phyloP scores from a whole-genome alignment of 768 basidiomycete species.

The Lepiota subincarnata region DNA sequence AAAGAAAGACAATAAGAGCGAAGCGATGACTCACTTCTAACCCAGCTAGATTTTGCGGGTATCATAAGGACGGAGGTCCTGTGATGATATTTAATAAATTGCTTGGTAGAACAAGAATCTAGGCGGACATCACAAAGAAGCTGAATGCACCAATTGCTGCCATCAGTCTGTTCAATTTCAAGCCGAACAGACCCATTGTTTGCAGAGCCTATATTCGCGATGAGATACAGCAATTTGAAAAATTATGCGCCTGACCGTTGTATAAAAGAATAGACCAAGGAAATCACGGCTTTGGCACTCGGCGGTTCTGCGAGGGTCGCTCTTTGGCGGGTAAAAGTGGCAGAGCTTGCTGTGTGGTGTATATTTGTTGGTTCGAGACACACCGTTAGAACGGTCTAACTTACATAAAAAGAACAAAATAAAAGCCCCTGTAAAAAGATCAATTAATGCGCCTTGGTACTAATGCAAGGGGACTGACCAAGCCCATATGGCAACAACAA shows the following conservation, averaged over 20 bases:
- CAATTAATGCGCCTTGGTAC: slow-evolving; percentile 12
- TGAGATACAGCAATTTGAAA: neutral
- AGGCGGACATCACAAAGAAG: slow-evolving; percentile 50
- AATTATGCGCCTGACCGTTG: slow-evolving; percentile 28
- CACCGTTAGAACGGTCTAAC: slow-evolving; percentile 34
- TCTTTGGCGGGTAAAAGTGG: slow-evolving; percentile 30
- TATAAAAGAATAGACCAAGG: slow-evolving; percentile 44
- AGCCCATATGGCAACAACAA: slow-evolving; percentile 57
- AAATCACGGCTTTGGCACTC: slow-evolving; percentile 43
- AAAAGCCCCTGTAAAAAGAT: slow-evolving; percentile 43
- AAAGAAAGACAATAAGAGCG: neutral
- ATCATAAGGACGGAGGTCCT: slow-evolving; percentile 38
- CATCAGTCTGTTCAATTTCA: slow-evolving; percentile 63
- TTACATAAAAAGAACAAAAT: slow-evolving; percentile 54
- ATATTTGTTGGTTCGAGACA: slow-evolving; percentile 8
- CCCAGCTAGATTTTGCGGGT: slow-evolving; percentile 30
- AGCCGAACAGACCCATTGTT: slow-evolving; percentile 68
- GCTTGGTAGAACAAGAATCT: neutral
- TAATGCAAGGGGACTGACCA: slow-evolving; percentile 39
- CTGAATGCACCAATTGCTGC: slow-evolving; percentile 52
- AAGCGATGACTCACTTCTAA: slow-evolving; percentile 27
- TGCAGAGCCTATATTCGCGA: slow-evolving; percentile 39
- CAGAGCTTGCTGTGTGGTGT: slow-evolving; percentile 31
- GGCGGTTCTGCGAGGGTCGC: slow-evolving; percentile 15
- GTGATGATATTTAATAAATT: neutral